A percentile compares a stretch with the other conserved stretches of the same genome.
phyloP scores from a whole-genome alignment of 345 rosid genomes.

The Euphorbia tirucalli region DNA sequence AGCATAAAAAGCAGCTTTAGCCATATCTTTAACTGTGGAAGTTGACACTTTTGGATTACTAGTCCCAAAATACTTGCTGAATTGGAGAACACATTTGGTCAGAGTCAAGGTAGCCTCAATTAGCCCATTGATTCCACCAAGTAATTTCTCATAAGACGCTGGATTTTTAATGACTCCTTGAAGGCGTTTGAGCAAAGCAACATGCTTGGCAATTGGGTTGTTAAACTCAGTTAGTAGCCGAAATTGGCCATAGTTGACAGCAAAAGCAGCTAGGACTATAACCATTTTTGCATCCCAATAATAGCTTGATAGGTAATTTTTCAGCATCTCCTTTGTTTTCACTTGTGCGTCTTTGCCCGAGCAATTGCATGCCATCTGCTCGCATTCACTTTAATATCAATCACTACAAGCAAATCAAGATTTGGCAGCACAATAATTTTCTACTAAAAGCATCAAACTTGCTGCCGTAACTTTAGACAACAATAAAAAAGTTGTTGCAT shows the following conservation, averaged over 20 bases:
- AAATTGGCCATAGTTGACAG: background rate
- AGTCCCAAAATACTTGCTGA: background rate
- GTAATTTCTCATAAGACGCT: conserved; percentile 20
- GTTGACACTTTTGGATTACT: background rate
- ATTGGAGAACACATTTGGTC: background rate
- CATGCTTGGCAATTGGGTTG: conserved; percentile 37
- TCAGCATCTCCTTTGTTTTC: background rate
- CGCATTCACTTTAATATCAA: background rate
- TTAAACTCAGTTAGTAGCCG: conserved; percentile 16
- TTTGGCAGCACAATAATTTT: no score
- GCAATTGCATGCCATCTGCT: background rate
- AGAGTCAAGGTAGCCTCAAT: background rate
- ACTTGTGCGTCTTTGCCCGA: conserved; percentile 39
- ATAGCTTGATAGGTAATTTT: background rate
- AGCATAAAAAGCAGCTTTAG: background rate
- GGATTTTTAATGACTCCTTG: conserved; percentile 35
- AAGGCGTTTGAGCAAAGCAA: conserved; percentile 46
- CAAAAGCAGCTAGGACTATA: conserved; percentile 49
- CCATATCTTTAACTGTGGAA: background rate
- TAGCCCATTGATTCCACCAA: conserved; percentile 8
- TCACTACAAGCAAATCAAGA: no score
- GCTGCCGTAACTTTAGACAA: no score
- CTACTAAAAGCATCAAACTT: no score
- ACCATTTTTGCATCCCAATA: background rate
- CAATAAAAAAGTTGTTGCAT: no score